phyloP scores from a whole-genome alignment of 306 rosid species.

The Cucumis hystrix region DNA sequence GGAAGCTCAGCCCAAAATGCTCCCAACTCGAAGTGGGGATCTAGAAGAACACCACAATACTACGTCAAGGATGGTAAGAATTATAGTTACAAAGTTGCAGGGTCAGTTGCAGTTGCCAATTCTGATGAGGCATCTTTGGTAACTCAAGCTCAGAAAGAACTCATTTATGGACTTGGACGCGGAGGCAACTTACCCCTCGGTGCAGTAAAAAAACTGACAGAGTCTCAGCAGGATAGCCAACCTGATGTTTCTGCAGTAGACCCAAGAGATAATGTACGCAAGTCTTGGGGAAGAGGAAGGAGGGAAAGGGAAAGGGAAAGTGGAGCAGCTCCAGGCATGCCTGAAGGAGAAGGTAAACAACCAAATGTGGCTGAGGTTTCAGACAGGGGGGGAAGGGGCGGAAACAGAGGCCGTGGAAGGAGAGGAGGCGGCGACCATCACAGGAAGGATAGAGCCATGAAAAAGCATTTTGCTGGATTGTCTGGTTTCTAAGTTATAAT shows the following conservation, averaged over 20 bases:
- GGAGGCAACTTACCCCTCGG: slow-evolving; percentile 94
- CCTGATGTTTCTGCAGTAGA: slow-evolving; percentile 25
- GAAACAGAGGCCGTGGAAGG: slow-evolving; percentile 25
- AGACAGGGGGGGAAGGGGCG: slow-evolving; percentile 50
- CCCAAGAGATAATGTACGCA: slow-evolving; percentile 28
- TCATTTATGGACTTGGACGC: slow-evolving; percentile 87
- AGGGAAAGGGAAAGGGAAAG: slow-evolving; percentile 19
- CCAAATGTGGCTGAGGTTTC: slow-evolving; percentile 8
- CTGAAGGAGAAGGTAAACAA: slow-evolving; percentile 21
- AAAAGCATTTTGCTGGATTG: slow-evolving; percentile 75
- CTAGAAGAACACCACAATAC: slow-evolving; percentile 72
- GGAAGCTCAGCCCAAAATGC: slow-evolving; percentile 32
- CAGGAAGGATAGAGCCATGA: slow-evolving; percentile 82
- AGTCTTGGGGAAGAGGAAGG: slow-evolving; percentile 31
- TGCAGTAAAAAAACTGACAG: slow-evolving; percentile 62
- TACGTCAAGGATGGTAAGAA: slow-evolving; percentile 96
- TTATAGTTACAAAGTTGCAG: slow-evolving; percentile 91
- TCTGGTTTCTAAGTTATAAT: slow-evolving; percentile 25
- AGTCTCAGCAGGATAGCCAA: slow-evolving; percentile 33
- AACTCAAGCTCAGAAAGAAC: slow-evolving; percentile 43
- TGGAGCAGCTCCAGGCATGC: slow-evolving; percentile 21
- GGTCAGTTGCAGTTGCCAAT: slow-evolving; percentile 80
- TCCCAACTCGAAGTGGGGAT: slow-evolving; percentile 75
- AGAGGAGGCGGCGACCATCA: slow-evolving; percentile 29
- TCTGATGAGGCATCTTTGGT: slow-evolving; percentile 60